Conservation (phyloP, 805 yeast genomes). For the Pichia rugopelliculosa region DNA sequence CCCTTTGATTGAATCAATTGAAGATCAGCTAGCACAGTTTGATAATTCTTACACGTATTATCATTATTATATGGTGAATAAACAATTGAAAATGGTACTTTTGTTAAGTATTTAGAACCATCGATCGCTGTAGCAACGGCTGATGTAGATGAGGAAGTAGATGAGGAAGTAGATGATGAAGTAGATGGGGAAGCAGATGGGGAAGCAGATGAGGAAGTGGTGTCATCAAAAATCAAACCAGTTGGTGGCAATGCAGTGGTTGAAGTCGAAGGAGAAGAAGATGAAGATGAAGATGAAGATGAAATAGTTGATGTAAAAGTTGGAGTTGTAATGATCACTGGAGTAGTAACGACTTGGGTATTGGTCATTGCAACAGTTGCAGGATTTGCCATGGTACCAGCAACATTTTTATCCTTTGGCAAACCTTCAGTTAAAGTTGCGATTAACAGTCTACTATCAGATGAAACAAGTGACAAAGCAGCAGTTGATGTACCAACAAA, state of each 20-base stretch:
- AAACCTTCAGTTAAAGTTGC: conserved; percentile 12
- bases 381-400: conserved; percentile 10
- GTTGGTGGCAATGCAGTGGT: too few relatives aligned
- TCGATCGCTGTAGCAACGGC: conserved; percentile 25
- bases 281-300: conserved; percentile 19
- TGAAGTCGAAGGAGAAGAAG: conserved; percentile 23
- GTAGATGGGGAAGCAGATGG: conserved; percentile 29
- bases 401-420: conserved; percentile 9
- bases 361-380: conserved; percentile 18
- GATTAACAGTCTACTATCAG: conserved; percentile 6
- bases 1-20: conserved; percentile 50
- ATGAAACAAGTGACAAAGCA: conserved; percentile 4
- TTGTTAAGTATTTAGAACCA: conserved; percentile 24
- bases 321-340: conserved; percentile 9
- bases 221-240: too few relatives aligned
- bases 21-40: conserved; percentile 52
- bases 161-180: background rate
- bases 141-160: conserved; percentile 20
- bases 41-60: conserved; percentile 57
- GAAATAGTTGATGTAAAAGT: conserved; percentile 15
- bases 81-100: conserved; percentile 51
- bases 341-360: conserved; percentile 15
- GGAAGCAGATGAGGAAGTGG: conserved; percentile 14
- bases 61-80: conserved; percentile 74
- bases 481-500: conserved; percentile 13